Evolutionary conservation across 805 yeast species (phyloP).

Genomic region (Ogataea pignaliae): DNA sequence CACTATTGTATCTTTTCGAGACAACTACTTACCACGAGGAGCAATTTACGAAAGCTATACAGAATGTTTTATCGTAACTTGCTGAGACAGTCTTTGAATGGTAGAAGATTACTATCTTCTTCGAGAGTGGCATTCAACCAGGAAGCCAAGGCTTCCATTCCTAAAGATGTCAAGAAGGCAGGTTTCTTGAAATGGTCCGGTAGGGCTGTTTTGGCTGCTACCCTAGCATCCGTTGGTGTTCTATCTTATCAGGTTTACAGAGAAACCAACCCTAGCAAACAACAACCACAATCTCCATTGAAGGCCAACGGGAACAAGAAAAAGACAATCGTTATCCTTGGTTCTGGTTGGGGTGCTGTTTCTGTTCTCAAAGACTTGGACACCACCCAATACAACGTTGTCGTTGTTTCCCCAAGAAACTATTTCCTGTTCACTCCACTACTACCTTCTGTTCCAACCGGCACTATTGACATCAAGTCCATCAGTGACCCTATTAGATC

Average conservation of each 20-base stretch:
- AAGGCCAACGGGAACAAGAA: conserved; percentile 49
- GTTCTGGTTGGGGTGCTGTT: conserved; percentile 95
- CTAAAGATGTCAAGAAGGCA: conserved; percentile 7
- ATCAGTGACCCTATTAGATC: conserved; percentile 91
- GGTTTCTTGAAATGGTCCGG: conserved; percentile 38
- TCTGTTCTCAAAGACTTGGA: conserved; percentile 81
- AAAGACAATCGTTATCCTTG: conserved; percentile 74
- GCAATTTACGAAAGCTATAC: not conserved
- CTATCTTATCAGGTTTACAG: conserved; percentile 58
- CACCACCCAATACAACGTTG: conserved; percentile 81
- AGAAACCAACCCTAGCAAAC: conserved; percentile 59
- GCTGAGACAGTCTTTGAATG: not conserved
- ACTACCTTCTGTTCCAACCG: conserved; percentile 92
- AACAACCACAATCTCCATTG: conserved; percentile 50
- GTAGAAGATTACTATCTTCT: conserved; percentile 3
- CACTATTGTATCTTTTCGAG: too few species aligned
- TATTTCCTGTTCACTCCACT: conserved; percentile 95
- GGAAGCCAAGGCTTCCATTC: not conserved
- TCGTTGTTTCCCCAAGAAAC: conserved; percentile 90
- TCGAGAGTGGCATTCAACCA: not conserved
- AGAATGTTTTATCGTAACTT: conserved; percentile 2
- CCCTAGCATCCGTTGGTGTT: conserved; percentile 50
- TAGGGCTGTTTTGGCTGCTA: conserved; percentile 47
- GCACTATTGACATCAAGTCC: conserved; percentile 84
- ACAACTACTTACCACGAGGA: too few species aligned